These are phyloP conservation scores for Tricholoma terreum DNA, from an alignment of 768 basidiomycete genomes.

Conservation along the genomic window DNA sequence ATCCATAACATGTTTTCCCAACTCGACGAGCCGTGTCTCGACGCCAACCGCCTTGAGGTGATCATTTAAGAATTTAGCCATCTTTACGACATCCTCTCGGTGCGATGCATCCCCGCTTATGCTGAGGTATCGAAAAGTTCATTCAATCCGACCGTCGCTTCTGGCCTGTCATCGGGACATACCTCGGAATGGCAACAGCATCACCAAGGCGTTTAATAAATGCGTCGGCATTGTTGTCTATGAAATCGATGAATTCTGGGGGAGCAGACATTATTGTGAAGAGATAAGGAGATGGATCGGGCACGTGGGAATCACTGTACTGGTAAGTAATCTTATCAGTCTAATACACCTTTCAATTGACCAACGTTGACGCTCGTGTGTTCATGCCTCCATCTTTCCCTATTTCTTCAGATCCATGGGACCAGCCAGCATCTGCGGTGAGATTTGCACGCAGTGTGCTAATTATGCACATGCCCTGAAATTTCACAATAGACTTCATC, in stretches of 20 bases:
- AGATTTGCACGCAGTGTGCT: background rate
- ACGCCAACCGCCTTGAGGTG: conserved; percentile 79
- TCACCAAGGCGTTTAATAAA: conserved; percentile 79
- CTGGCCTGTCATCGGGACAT: conserved; percentile 1
- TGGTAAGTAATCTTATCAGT: background rate
- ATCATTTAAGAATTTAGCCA: conserved; percentile 79
- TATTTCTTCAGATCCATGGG: conserved; percentile 19
- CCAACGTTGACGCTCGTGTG: background rate
- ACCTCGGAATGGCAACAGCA: conserved; percentile 85
- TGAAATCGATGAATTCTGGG: conserved; percentile 42
- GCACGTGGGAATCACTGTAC: background rate
- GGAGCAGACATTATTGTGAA: conserved; percentile 45
- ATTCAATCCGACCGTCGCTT: background rate
- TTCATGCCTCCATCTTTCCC: conserved; percentile 13
- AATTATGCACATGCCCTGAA: background rate
- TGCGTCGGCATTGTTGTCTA: conserved; percentile 66
- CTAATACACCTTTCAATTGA: background rate
- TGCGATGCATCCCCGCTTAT: conserved; percentile 69
- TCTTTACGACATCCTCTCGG: conserved; percentile 75
- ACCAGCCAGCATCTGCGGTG: conserved; percentile 14
- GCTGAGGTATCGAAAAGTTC: conserved; percentile 30
- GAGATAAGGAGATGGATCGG: background rate
- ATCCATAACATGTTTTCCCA: conserved; percentile 68
- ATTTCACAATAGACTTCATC: conserved; percentile 12
- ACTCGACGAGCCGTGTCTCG: conserved; percentile 66